Base-by-base conservation (phyloP, 768 basidiomycete genomes). In the Holtermannia corniformis region DNA sequence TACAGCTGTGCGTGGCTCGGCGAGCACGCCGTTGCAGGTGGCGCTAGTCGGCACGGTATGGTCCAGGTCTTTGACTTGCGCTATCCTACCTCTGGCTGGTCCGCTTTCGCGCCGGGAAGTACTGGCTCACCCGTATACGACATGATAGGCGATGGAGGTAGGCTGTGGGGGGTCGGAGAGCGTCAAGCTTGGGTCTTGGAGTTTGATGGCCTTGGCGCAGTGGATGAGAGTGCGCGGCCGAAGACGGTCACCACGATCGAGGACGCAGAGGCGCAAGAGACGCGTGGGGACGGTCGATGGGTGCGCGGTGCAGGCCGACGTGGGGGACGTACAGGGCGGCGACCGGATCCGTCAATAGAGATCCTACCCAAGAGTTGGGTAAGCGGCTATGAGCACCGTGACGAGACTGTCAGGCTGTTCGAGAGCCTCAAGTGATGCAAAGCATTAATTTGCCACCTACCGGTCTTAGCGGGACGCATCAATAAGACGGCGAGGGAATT, bases 51-150 rank as follows among this genome's bases (percentile, higher is more conserved):
- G 47, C 67, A 68, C 44, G 67, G 67, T 12, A 59, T 59, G 4
- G 57, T 68, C 20, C 47, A 60, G 1, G 21, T 68, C 2, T 68
- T 60, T 47, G 67, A 68, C 54, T 45, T 60, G 1, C 43, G 66
- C 4, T 47, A 50, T 25, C 52, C 61, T 13, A 66, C 61, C 26
- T 4, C 11, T 11, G 63, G 60, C 5, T 68, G 67, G 67, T 60
- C 56, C 2, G 54, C 53, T 56, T 68, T 68, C 50, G 57, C 64
- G 11, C 64, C 67, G 3, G 62, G 64, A 13, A 64, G 67, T 5
- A 65, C 62, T 52, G 60, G 60, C 4, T 63, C 62, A 12, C 67
- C 67, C 3, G 67, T 68, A 20, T 68, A 68, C 48, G 28, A 50
- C 19, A 41, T 68, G 10, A 46, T 51, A 50, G 58, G 54, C 3